Conservation (phyloP, 768 basidiomycete genomes). For the Panaeolus papilionaceus region DNA sequence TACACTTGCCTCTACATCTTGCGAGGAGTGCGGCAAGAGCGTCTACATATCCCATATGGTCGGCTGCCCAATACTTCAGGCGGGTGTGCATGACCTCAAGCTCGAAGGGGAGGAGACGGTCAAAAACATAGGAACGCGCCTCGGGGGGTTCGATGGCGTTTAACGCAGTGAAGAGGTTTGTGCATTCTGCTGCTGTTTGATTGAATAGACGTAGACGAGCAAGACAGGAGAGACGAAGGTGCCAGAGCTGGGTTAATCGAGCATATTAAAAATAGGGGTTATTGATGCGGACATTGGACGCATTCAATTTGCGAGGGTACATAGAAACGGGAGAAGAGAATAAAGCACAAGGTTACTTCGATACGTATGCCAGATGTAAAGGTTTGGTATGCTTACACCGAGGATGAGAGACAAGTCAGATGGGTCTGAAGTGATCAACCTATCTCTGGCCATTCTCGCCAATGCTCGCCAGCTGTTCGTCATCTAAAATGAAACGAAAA, state of each 20-base stretch:
- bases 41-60: constrained; percentile 82
- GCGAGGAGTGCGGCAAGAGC: constrained; percentile 66
- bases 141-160: constrained; percentile 59
- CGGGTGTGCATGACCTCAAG: constrained; percentile 76
- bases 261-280: not conserved
- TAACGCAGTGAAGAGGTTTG: constrained; percentile 77
- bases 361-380: not conserved
- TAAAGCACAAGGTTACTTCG: not conserved
- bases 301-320: not conserved
- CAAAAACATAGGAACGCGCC: constrained; percentile 64
- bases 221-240: constrained; percentile 78
- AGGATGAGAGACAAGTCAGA: constrained; percentile 70
- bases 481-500: constrained; percentile 56
- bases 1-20: constrained; percentile 62
- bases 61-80: constrained; percentile 82
- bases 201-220: constrained; percentile 86
- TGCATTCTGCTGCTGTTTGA: constrained; percentile 85
- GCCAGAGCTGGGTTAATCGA: constrained; percentile 67
- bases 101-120: constrained; percentile 63
- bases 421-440: constrained; percentile 72
- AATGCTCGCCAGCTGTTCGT: constrained; percentile 88
- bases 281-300: not conserved
- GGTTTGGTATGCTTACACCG: constrained; percentile 53
- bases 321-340: not conserved
- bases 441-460: constrained; percentile 84